These are phyloP conservation scores for Cyberlindnera mrakii DNA, from an alignment of 805 yeast species.

Conservation along the genomic window DNA sequence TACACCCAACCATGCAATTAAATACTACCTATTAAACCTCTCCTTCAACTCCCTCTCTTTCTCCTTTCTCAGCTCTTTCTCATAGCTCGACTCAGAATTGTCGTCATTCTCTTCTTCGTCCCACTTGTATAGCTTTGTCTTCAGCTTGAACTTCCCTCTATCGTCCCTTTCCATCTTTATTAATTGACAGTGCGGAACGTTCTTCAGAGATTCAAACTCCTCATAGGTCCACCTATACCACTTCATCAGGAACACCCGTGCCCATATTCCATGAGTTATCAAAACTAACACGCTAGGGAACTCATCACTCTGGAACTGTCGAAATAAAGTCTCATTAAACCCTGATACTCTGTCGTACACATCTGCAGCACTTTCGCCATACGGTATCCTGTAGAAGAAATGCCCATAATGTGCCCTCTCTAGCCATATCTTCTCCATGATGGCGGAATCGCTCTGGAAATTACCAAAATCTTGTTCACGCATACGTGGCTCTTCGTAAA, in stretches of 20 bases:
- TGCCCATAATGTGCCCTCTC: slow-evolving; percentile 86
- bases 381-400: slow-evolving; percentile 83
- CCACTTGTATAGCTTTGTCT: slow-evolving; percentile 69
- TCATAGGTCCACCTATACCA: slow-evolving; percentile 95
- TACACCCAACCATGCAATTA: too few relatives aligned
- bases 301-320: slow-evolving; percentile 65
- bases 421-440: slow-evolving; percentile 76
- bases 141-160: slow-evolving; percentile 46
- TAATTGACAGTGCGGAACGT: slow-evolving; percentile 81
- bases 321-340: slow-evolving; percentile 78
- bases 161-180: slow-evolving; percentile 65
- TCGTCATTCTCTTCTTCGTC: slow-evolving; percentile 35
- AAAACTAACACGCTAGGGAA: slow-evolving; percentile 79
- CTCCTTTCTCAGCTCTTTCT: slow-evolving; percentile 13
- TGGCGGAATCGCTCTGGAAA: slow-evolving; percentile 70
- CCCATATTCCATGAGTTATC: slow-evolving; percentile 93
- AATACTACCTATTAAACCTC: slow-evolving; percentile 16
- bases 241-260: slow-evolving; percentile 86
- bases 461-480: slow-evolving; percentile 95
- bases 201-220: slow-evolving; percentile 75
- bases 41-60: slow-evolving; percentile 18
- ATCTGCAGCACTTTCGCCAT: slow-evolving; percentile 95
- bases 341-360: slow-evolving; percentile 89
- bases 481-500: slow-evolving; percentile 84
- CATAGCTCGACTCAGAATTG: not conserved